Percentiles rank a stretch among this genome's conserved stretches.
These are phyloP conservation scores for Colletotrichum tropicale DNA, from an alignment of 2,329 filamentous ascomycete species.

Conservation along the genomic window DNA sequence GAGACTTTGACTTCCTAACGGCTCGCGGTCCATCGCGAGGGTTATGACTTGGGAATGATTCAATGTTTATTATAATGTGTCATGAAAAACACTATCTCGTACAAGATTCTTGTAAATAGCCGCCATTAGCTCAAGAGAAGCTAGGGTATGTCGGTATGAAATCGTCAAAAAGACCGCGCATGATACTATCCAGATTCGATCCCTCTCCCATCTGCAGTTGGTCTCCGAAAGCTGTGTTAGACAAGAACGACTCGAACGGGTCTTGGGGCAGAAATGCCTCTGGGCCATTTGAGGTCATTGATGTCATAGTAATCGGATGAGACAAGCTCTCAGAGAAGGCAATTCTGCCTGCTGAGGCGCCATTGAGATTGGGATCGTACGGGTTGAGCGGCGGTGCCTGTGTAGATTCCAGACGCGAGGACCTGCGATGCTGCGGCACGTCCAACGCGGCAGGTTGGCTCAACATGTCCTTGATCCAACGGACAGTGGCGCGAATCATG, in stretches of 20 bases:
- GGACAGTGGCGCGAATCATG: conserved; percentile 33
- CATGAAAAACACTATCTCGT: background rate
- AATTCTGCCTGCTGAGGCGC: background rate
- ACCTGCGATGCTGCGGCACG: background rate
- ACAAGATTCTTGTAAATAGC: background rate
- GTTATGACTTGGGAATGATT: background rate
- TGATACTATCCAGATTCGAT: conserved; percentile 35
- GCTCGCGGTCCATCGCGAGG: conserved; percentile 29
- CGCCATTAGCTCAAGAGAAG: background rate
- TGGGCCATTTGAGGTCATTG: background rate
- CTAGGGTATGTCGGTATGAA: conserved; percentile 33
- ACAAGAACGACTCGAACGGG: conserved; percentile 27
- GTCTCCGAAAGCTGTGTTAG: conserved; percentile 29
- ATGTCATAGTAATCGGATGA: background rate
- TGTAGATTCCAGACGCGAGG: background rate
- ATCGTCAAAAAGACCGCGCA: conserved; percentile 38
- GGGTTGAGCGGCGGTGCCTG: background rate
- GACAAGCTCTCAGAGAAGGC: background rate
- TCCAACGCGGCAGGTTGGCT: background rate
- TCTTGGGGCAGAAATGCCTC: conserved; percentile 1
- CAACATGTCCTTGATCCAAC: conserved; percentile 26
- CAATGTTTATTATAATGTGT: background rate
- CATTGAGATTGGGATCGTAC: background rate
- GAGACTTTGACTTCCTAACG: conserved; percentile 67
- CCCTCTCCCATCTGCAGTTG: conserved; percentile 31